Evolutionary conservation across 2,329 filamentous ascomycete genomes (phyloP).

Genomic region (Neurospora sp.): DNA sequence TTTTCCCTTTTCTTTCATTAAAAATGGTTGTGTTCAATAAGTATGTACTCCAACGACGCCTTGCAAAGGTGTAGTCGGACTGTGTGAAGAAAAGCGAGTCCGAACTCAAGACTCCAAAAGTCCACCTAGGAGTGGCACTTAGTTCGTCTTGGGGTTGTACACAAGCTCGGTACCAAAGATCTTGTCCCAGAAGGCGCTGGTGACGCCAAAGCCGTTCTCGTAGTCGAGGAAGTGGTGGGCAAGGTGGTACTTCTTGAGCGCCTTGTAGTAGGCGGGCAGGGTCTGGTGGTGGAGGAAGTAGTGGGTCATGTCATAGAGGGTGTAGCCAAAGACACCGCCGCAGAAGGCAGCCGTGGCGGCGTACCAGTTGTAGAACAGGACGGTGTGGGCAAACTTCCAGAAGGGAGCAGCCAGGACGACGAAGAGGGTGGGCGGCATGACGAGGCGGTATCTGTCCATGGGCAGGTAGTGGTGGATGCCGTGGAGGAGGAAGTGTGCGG

Average conservation of each 20-base stretch:
- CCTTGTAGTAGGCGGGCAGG: slow-evolving; percentile 79
- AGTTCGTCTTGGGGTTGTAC: slow-evolving; percentile 26
- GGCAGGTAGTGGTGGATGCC: slow-evolving; percentile 97
- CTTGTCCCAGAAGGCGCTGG: slow-evolving; percentile 88
- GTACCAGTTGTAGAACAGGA: slow-evolving; percentile 82
- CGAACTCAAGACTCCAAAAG: not conserved
- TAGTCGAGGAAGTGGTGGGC: slow-evolving; percentile 97
- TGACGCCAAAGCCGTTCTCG: slow-evolving; percentile 94
- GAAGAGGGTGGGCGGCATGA: slow-evolving; percentile 93
- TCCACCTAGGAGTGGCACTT: slow-evolving; percentile 32
- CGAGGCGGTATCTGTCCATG: slow-evolving; percentile 96
- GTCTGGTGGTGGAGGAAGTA: slow-evolving; percentile 97
- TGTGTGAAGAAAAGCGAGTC: not conserved
- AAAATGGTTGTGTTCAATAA: not conserved
- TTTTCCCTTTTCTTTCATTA: not conserved
- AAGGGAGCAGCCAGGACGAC: slow-evolving; percentile 75
- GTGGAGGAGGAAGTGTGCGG: slow-evolving; percentile 84
- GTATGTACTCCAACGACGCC: not conserved
- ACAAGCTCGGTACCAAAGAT: slow-evolving; percentile 81
- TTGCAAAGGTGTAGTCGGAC: not conserved
- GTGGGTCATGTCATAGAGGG: slow-evolving; percentile 94
- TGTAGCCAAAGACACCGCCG: slow-evolving; percentile 89
- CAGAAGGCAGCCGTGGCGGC: slow-evolving; percentile 69
- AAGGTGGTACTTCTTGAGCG: slow-evolving; percentile 94
- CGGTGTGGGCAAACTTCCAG: slow-evolving; percentile 75